Base-by-base conservation (phyloP, 441 rosid genomes). In the Croton setiger region DNA sequence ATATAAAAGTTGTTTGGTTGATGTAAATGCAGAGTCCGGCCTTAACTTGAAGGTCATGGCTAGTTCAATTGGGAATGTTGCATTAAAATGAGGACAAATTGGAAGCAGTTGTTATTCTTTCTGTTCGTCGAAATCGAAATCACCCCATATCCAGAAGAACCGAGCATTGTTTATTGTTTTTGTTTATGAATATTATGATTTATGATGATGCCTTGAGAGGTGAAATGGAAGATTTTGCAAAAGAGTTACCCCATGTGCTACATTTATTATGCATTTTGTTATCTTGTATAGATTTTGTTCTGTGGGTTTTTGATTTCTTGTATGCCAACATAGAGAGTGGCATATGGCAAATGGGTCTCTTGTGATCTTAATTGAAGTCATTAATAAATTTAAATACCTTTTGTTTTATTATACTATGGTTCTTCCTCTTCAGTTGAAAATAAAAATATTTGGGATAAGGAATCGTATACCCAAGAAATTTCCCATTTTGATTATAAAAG, bases 21-120 rank as follows among this genome's bases (percentile, higher is more conserved):
- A 48, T 72, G 5, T 52, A 59, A 59, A 52, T 41, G 69, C 75
- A 71, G 74, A 57, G 3, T 58, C 23, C 0, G 33, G 20, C 49
- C 56, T 54, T 9, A 39, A 39, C 10, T 35, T 6, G 3, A 3
- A 48, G 69, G 66, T 48, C 11, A 9, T 39, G 7, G 43, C 62
- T 44, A 35, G 17, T 4, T 35, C 21, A 1, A 37, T 35, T 51
- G 47, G 35, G 44, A 63, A 59, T 7, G 8, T 44, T 13, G 23
- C 3, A 39, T 61, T 47, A 57, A 66, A 21, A 47, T 63, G 17
- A 33, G 3, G 1, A 56, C 35, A 72, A 41, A 73, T 41, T 8
- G 65, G 20, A n/a, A 62, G 64, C 68, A 63, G 72, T 76, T 71
- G 64, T 73, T 58, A 75, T 76, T 82, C 84, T 69, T 76, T 78